Base-by-base conservation (phyloP, 441 rosid species). In the Aleurites moluccanus region DNA sequence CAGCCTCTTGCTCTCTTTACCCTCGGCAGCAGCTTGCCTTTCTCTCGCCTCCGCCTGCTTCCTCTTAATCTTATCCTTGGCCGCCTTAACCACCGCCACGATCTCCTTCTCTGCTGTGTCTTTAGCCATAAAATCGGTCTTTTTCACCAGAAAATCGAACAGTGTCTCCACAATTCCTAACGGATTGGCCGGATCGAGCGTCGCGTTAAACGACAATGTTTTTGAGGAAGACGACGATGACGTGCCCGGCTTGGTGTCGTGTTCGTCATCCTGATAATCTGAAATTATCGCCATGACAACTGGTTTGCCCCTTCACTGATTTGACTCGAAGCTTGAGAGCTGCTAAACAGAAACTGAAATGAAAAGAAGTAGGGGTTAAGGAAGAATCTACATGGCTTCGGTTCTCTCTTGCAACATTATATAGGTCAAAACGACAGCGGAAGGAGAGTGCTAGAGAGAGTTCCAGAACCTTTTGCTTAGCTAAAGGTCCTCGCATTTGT, bases 241-340 rank as follows among this genome's bases (percentile, higher is more conserved):
- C 15, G 75, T 2, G 0, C 82, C 69, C 27, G 91, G 83, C 60
- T 87, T 84, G 21, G 81, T 71, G 38, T 57, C 74, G 4, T 35
- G 71, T 28, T 64, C 72, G 40, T 88, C 91, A 38, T 92, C 99
- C 49, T 86, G 84, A 33, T 77, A 85, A 63, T 92, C 99, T 13
- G 99, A 91, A 75, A 95, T 89, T 50, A 92, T 90, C 75, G 93
- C 98, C 99, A 95, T 82, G 25, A 44, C 6, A n/a, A 49, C 42
- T 20, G 21, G 11, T 25, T 60, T 27, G 18, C 38, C 6, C 16
- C 73, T 67, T 2, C 28, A 61, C 55, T 20, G 44, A 4, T 15
- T 28, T 88, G 70, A 2, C 47, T 44, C 40, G 45, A 49, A 4
- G 50, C 47, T 61, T n/a, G 30, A 33, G 18, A 53, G 2, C 1